These are phyloP conservation scores for Schoenoplectus tabernaemontani DNA, from an alignment of 202 grass and related monocot species.

Conservation along the genomic window DNA sequence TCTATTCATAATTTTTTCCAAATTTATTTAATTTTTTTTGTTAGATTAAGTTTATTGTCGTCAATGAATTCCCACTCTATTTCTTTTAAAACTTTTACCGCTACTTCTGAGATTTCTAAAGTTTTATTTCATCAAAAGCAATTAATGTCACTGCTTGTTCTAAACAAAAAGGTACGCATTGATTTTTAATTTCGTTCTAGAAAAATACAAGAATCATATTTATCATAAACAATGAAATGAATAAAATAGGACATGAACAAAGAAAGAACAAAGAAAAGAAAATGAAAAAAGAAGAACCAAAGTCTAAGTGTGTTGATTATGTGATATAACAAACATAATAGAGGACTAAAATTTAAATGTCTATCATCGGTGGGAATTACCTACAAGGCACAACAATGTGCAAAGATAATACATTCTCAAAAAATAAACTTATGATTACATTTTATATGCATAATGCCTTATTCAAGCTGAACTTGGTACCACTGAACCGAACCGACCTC, in stretches of 20 bases:
- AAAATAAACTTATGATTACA: not conserved
- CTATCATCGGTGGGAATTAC: not conserved
- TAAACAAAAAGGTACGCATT: not conserved
- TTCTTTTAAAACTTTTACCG: too few species aligned
- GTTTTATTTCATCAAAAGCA: not conserved
- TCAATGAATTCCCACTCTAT: too few species aligned
- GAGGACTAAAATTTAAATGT: not conserved
- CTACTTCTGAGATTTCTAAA: not conserved
- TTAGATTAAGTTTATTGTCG: too few species aligned
- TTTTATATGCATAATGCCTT: not conserved
- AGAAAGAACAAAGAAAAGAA: too few species aligned
- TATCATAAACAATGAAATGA: not conserved
- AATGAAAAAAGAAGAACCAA: not conserved
- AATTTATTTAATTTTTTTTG: too few species aligned
- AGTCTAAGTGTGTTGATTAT: not conserved
- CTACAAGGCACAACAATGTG: not conserved
- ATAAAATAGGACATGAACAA: not conserved
- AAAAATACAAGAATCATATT: not conserved
- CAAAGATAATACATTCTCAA: not conserved
- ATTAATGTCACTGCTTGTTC: not conserved
- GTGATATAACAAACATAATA: not conserved
- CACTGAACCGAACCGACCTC: constrained; percentile 83
- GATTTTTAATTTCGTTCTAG: too few species aligned
- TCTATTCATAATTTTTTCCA: not conserved
- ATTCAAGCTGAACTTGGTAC: constrained; percentile 76